Evolutionary conservation across 148 eudicot genomes (phyloP), one percentile per base, ranked within the genome.

Genomic region (Vaccinium vitisidaea): DNA sequence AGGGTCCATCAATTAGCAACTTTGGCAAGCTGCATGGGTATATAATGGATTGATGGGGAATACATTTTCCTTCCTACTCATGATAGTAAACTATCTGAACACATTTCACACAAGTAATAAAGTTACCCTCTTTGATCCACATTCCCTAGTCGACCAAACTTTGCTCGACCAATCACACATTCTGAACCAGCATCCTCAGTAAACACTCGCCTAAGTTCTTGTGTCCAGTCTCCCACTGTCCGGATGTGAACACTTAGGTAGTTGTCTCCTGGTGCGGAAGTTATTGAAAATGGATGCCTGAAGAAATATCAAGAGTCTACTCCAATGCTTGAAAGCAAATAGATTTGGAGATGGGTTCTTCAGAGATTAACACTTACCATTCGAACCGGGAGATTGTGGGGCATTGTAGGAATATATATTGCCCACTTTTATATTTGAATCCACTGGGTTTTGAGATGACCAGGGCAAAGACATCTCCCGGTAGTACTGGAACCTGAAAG

Each of bases 241-340:
- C 96, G 93, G 80, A 97, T 91, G 87, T 97, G 98, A 86, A 97
- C 94, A 53, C 99, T 97, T 30, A 97, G 86, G 89, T 90, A 89
- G 88, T 91, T 84, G 80, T 97, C 98, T 55, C 98, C 98, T 84
- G 99, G 98, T 76, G 99, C 96, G 21, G 99, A 97, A 67, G 98
- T 97, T 77, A 97, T 92, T 69, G 99, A 97, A 90, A 97, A 97
- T 11, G 99, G 99, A 87, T 97, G 99, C 99, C 99, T 97, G 87
- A 18, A 86, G 82, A 86, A 80, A 84, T 81, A 43, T 87, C 54
- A 36, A 39, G 43, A 77, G 52, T 48, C 61, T 61, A 14, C 52
- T 82, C 78, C 70, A 80, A 16, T 86, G 52, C 70, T 74, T 49
- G 23, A 75, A 79, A 58, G 25, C 80, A 50, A 65, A 83, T 77